A percentile compares a stretch with the other conserved stretches of the same genome.
phyloP scores from a whole-genome alignment of 768 basidiomycete genomes.

The Mycena venus region DNA sequence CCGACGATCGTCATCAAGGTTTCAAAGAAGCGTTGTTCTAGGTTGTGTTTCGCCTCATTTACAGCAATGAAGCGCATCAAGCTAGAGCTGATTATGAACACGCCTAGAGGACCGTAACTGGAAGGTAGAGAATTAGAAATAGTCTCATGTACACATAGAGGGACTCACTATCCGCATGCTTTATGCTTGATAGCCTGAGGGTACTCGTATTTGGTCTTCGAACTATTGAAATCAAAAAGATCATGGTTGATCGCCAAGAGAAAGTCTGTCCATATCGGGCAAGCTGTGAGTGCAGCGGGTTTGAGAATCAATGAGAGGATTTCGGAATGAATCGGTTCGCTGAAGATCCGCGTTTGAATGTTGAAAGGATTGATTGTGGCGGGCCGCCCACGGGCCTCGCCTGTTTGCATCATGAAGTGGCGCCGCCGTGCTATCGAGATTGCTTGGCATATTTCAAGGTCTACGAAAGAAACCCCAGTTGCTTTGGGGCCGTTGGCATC shows the following conservation, averaged over 20 bases:
- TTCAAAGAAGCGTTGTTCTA: neutral
- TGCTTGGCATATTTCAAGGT: neutral
- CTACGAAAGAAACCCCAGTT: neutral
- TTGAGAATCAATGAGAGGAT: neutral
- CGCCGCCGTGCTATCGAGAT: neutral
- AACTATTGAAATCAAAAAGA: neutral
- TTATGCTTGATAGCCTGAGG: neutral
- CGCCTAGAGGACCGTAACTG: neutral
- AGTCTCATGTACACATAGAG: neutral
- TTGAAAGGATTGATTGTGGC: neutral
- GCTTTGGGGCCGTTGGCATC: neutral
- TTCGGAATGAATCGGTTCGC: neutral
- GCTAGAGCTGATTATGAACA: neutral
- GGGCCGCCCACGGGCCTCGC: neutral
- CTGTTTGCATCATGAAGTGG: neutral
- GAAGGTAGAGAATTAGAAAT: neutral
- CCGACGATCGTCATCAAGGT: neutral
- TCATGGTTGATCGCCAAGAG: neutral
- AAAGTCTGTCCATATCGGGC: neutral
- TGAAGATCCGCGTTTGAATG: neutral
- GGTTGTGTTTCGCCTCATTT: neutral
- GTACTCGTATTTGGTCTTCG: neutral
- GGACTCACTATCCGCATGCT: neutral
- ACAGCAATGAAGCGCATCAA: neutral
- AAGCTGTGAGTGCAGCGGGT: neutral